Conservation (phyloP, 2,329 filamentous ascomycete genomes). For the Trematosphaeria pertusa region DNA sequence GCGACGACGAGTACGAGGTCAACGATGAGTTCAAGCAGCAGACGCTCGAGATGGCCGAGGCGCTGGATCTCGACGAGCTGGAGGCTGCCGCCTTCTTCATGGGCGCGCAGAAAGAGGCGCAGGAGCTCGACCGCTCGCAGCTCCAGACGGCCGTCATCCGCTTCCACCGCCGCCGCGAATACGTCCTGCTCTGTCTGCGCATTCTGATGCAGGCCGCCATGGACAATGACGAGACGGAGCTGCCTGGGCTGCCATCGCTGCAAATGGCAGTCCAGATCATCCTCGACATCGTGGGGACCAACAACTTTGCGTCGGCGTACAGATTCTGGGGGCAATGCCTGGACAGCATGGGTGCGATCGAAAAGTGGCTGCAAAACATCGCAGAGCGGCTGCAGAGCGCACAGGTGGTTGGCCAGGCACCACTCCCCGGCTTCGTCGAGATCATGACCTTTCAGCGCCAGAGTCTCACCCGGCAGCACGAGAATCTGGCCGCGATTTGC, state of each 20-base stretch:
- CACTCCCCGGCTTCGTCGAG: constrained; percentile 72
- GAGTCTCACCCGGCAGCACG: constrained; percentile 88
- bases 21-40: constrained; percentile 89
- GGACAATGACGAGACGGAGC: constrained; percentile 42
- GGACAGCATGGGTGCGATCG: constrained; percentile 76
- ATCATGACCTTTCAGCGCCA: constrained; percentile 80
- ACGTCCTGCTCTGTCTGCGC: constrained; percentile 82
- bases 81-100: constrained; percentile 80
- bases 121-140: constrained; percentile 73
- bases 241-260: constrained; percentile 30
- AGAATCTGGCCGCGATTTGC: constrained; percentile 82
- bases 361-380: constrained; percentile 76
- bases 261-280: constrained; percentile 45
- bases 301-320: constrained; percentile 62
- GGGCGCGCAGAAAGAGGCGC: constrained; percentile 72
- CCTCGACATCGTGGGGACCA: constrained; percentile 62
- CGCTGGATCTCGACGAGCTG: constrained; percentile 87
- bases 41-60: constrained; percentile 81
- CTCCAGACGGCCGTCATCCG: constrained; percentile 82
- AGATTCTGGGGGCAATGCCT: constrained; percentile 78
- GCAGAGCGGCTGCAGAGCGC: constrained; percentile 78
- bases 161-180: constrained; percentile 86
- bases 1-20: constrained; percentile 76
- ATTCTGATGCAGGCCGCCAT: constrained; percentile 76
- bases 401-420: constrained; percentile 73